Evolutionary conservation across 1,139 yeast genomes (phyloP), one percentile per base, ranked within the genome.

Genomic region (Schwanniomyces etchellsii): DNA sequence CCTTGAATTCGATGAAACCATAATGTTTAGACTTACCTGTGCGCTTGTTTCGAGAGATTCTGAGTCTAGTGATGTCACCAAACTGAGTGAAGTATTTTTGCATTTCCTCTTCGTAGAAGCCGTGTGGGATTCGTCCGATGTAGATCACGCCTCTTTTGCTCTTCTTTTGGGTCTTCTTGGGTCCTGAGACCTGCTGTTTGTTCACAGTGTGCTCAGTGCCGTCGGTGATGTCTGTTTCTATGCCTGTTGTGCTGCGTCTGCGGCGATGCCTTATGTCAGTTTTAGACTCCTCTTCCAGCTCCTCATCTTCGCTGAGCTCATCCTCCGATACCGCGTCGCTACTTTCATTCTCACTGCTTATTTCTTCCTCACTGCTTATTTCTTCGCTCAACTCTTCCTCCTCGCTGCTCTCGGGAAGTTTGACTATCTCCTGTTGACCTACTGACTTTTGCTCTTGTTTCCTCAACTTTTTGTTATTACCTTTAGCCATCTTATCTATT

Each of bases 21-120:
- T 80, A 93, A 58, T 89, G 97, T 62, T 88, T 89, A 14, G 96
- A 81, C 38, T 80, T 77, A 28, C 98, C 98, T 3, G 95, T 80
- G 55, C 81, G 83, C 55, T 83, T 88, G 65, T 85, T 89, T 53
- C 97, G 76, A 26, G 96, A 84, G 36, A 91, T 60, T 44, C 91
- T 77, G 35, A 88, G 69, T 44, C 86, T 77, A 31, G 76, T 66
- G 38, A 91, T 78, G 27, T 74, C 77, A 36, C 98, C 98, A 60
- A 91, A 91, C 60, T 91, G 98, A 31, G 74, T 60, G 53, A 91
- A 91, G 60, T 91, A 91, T 48, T 75, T 72, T 41, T 71, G 71
- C 72, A 82, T 68, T 60, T 91, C 95, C 25, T 61, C 65, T 57
- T 91, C 97, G 48, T 86, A 81, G 64, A 91, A 88, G 31, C 95